Percentiles rank a stretch among this genome's conserved stretches.
phyloP scores from a whole-genome alignment of 1,139 yeast genomes.

The Diutina rugosa region DNA sequence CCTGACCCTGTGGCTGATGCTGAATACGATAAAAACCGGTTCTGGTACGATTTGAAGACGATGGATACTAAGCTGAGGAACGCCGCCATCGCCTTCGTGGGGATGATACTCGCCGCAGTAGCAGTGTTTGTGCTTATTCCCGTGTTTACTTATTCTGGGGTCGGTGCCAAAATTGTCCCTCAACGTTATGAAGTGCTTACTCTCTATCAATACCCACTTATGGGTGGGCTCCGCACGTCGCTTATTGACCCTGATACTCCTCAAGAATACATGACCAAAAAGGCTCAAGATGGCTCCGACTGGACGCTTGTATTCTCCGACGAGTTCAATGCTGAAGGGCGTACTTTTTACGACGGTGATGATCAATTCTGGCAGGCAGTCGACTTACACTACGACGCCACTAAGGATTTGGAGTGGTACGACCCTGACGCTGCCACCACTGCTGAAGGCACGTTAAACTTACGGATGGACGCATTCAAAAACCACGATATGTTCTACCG shows the following conservation, averaged over 20 bases:
- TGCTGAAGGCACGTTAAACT: constrained; percentile 45
- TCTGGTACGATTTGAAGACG: constrained; percentile 12
- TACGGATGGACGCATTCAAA: constrained; percentile 63
- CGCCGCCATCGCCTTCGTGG: constrained; percentile 11
- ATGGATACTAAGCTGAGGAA: constrained; percentile 13
- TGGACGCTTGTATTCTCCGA: constrained; percentile 73
- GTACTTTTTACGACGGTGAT: constrained; percentile 74
- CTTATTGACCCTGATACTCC: constrained; percentile 81
- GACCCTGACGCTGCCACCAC: constrained; percentile 74
- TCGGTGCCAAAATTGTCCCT: constrained; percentile 10
- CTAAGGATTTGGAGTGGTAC: constrained; percentile 80
- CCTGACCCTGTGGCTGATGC: constrained; percentile 17
- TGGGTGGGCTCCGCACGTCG: constrained; percentile 47
- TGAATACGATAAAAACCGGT: constrained; percentile 15
- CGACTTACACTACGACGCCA: constrained; percentile 68
- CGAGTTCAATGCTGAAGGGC: constrained; percentile 71
- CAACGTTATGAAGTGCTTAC: constrained; percentile 35
- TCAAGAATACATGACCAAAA: constrained; percentile 28
- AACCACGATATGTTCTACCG: constrained; percentile 65
- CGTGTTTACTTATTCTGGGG: constrained; percentile 13
- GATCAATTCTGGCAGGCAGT: constrained; percentile 77
- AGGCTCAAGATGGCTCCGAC: constrained; percentile 36
- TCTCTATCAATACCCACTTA: constrained; percentile 41
- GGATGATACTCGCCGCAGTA: constrained; percentile 9
- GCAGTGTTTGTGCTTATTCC: constrained; percentile 14